Base-by-base conservation (phyloP, 805 yeast species). In the Wickerhamomyces alni region DNA sequence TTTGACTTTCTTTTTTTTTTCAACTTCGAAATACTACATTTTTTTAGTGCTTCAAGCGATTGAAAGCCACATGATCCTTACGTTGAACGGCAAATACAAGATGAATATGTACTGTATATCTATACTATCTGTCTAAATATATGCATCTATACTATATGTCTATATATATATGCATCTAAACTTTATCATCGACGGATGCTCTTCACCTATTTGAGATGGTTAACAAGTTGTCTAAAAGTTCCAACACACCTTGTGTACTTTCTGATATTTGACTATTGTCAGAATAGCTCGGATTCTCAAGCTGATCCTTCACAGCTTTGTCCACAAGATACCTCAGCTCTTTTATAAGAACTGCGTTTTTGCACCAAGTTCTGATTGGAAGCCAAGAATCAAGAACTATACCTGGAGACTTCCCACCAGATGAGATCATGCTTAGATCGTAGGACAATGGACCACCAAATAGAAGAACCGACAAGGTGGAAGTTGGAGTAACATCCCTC, bases 301-400 rank as follows among this genome's bases (percentile, higher is more conserved):
- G 65, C 47, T 77, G 77, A 17, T 69, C 70, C 32, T 75, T 82
- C 40, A 91, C 74, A 0, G 84, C 76, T 16, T 69, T 65, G 54
- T 88, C 95, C 25, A 91, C 59, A 35, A 87, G 57, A 10, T 62
- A 54, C 50, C 95, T 66, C 40, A 91, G 62, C 42, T 82, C 77
- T 42, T 85, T 83, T 24, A 89, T 72, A 35, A 91, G 63, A 2
- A 91, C 95, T 1, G 89, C 98, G 52, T 89, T 87, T 48, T 93
- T 85, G 47, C 95, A 83, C 97, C 97, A 91, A 1, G 96, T 87
- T 45, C 86, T 70, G 11, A 91, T 71, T 1, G 96, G 94, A 26
- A 87, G 62, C 97, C 98, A 89, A n/a, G 72, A 72, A 49, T 87
- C 96, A 40, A 91, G 64, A 8, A 87, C 78, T 27, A 93, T 75